phyloP scores from a whole-genome alignment of 768 basidiomycete genomes.

The Thelephora ganbajun region DNA sequence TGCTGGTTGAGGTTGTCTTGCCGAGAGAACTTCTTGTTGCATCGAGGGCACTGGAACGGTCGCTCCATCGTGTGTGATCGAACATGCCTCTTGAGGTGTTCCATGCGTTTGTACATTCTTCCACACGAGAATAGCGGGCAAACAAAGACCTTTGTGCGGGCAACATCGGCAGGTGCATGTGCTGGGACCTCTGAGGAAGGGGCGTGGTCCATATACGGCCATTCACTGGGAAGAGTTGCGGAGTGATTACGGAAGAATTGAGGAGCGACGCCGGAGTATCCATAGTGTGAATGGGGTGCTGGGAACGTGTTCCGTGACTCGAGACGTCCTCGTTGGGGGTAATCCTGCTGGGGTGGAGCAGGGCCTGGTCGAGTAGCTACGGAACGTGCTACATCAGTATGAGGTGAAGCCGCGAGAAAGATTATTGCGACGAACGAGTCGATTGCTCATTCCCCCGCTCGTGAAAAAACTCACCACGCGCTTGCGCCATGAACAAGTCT shows the following conservation, averaged over 20 bases:
- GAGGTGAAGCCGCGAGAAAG: background rate
- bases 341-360: too few species aligned
- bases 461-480: slow-evolving; percentile 32
- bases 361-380: too few species aligned
- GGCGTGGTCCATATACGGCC: background rate
- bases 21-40: slow-evolving; percentile 74
- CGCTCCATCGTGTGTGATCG: slow-evolving; percentile 84
- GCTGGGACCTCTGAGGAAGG: slow-evolving; percentile 2
- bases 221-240: background rate
- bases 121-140: slow-evolving; percentile 81
- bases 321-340: background rate
- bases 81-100: slow-evolving; percentile 80
- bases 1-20: slow-evolving; percentile 87
- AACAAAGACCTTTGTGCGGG: slow-evolving; percentile 43
- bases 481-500: slow-evolving; percentile 53
- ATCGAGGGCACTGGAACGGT: slow-evolving; percentile 63
- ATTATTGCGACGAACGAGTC: background rate
- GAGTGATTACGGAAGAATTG: background rate
- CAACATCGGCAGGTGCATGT: slow-evolving; percentile 5
- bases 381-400: too few species aligned
- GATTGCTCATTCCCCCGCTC: background rate
- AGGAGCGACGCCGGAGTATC: background rate
- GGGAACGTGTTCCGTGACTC: background rate
- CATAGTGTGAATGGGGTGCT: too few species aligned
- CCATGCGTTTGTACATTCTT: slow-evolving; percentile 80